Evolutionary conservation across 2,329 filamentous ascomycete genomes (phyloP), one percentile per base, ranked within the genome.

Genomic region (Colletotrichum sp.): DNA sequence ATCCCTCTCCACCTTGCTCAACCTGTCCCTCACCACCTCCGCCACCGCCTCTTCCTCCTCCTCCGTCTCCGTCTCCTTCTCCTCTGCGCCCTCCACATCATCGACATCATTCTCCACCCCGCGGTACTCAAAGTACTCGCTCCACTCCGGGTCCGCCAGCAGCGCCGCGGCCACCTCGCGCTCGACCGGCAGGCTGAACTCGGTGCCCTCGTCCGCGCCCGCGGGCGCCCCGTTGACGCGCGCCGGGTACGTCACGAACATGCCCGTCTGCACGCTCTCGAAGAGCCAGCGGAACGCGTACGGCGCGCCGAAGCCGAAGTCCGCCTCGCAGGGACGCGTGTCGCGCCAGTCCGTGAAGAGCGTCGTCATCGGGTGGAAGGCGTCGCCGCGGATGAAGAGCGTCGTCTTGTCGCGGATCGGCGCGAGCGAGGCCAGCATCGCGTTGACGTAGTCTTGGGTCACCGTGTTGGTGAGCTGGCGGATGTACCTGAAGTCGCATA

Each of bases 241-340:
- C 16, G 12, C 12, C 1, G 83, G 83, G 48, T 85, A 85, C 1
- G 83, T 77, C 6, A 81, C 66, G 3, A 80, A 77, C 3, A 82
- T 64, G 1, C 82, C 80, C 2, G 79, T 76, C 0, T 80, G 81
- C 5, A 84, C 78, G 1, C 73, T 78, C 55, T 84, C 82, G 7
- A 80, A 79, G 0, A 82, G 77, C 38, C 83, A 82, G 10, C 84
- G 82, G 36, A 84, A 84, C 0, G 80, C 79, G 2, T 75, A 60
- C 2, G 84, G 85, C 55, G 70, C 79, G 0, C 74, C 83, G 32
- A 87, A 85, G 9, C 84, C 85, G 78, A 86, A 87, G 66, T 86
- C 79, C 0, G 79, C 78, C 0, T 71, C 78, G 3, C 76, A 79
- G 5, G 83, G 77, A 2, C 80, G 79, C 0, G 80, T 79, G 30